Evolutionary conservation across 1,139 yeast genomes (phyloP), one percentile per base, ranked within the genome.

Genomic region (Suhomyces maxii): DNA sequence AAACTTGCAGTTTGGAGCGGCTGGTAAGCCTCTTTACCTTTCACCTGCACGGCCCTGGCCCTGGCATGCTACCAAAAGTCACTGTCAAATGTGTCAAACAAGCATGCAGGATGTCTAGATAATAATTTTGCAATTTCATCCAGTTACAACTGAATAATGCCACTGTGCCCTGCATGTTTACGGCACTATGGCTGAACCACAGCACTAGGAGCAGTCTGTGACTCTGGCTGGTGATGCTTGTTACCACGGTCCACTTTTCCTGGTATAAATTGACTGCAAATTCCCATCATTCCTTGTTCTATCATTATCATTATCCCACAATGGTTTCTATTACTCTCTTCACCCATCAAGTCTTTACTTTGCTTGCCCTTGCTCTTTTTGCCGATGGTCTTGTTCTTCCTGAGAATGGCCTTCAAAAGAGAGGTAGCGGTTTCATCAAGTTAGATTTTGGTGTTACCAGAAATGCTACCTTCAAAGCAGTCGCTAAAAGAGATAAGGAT

Each of bases 371-470:
- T 33, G 39, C 47, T 13, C 31, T 43, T n/a, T 14, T 45, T 11
- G 42, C 41, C 18, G 40, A 42, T 10, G 49, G 50, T 32, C 44
- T 47, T 23, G 49, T 37, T 13, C 25, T 49, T 39, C 52, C 50
- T 11, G 39, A 36, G 11, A 23, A 25, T 13, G 32, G 37, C 25
- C 44, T 11, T 25, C 30, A 41, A 30, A 50, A 54, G 36, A 44
- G 23, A 9, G 48, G 38, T 23, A 45, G 45, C n/a, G 53, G 53
- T 4, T 47, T 38, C 14, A 33, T 54, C 36, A 52, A 52, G 42
- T 40, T 54, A 36, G 56, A 54, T 50, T 53, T 53, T 34, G 13
- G 31, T 8, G 49, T 52, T 8, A 42, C 40, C 37, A 46, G 34
- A 23, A 39, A 25, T 13, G 37, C 23, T 8, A 30, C 39, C 25